phyloP scores from a whole-genome alignment of 2,329 filamentous ascomycete genomes.

The Trichophyton equinum region DNA sequence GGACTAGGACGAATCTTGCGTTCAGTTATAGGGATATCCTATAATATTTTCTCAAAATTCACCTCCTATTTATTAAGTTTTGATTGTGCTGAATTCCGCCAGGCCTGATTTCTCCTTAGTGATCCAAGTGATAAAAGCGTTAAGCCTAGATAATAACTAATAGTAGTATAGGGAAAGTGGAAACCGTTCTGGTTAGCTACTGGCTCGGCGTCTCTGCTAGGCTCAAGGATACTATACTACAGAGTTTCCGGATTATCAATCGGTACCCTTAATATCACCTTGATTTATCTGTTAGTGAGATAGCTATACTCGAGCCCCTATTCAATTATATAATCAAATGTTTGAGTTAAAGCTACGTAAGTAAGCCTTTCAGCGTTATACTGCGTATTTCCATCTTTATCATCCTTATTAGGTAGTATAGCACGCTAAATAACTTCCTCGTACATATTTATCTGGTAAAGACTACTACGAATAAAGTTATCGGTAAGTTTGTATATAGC shows the following conservation, averaged over 20 bases:
- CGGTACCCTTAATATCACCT: constrained; percentile 6
- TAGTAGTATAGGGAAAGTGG: not conserved
- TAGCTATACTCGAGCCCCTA: constrained; percentile 7
- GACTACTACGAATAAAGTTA: not conserved
- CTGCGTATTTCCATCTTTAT: constrained; percentile 3
- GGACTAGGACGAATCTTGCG: not conserved
- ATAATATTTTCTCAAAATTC: constrained; percentile 1
- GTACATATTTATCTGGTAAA: constrained; percentile 4
- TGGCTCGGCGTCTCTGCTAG: not conserved
- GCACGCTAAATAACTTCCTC: constrained; percentile 5
- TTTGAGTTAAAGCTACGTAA: constrained; percentile 6
- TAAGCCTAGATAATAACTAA: constrained; percentile 3
- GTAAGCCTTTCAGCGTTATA: constrained; percentile 4
- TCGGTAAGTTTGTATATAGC: constrained; percentile 4
- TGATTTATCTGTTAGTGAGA: constrained; percentile 3
- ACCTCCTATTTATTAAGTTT: constrained; percentile 2
- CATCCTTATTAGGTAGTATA: constrained; percentile 2
- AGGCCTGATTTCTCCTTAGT: constrained; percentile 1
- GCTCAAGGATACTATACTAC: constrained; percentile 1
- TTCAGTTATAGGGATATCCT: not conserved
- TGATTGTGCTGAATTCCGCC: not conserved
- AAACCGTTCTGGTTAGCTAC: not conserved
- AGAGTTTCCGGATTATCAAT: constrained; percentile 6
- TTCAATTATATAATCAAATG: constrained; percentile 9
- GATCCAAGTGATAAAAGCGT: constrained; percentile 4